Percentiles rank a stretch among this genome's conserved stretches.
Conservation (phyloP, 2,329 filamentous ascomycete genomes). For the Ophiostoma australiae region DNA sequence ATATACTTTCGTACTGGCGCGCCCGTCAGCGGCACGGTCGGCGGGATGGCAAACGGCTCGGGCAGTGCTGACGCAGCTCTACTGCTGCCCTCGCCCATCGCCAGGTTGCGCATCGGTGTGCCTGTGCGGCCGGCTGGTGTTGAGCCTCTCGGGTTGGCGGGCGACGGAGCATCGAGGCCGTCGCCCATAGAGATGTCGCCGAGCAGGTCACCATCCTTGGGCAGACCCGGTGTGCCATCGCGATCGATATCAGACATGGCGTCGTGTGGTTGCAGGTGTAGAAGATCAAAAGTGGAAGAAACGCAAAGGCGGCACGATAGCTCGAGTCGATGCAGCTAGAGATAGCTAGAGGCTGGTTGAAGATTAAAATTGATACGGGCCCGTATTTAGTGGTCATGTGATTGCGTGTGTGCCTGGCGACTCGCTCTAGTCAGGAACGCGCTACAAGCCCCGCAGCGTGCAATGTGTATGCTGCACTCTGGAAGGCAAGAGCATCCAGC, state of each 20-base stretch:
- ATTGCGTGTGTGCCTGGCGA: slow-evolving; percentile 22
- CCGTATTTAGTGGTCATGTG: slow-evolving; percentile 21
- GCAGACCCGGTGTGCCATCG: not conserved
- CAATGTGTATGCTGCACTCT: not conserved
- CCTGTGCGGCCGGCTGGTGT: slow-evolving; percentile 37
- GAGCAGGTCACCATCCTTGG: not conserved
- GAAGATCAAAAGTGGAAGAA: not conserved
- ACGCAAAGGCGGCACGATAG: not conserved
- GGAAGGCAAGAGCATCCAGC: slow-evolving; percentile 1
- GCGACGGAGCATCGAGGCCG: slow-evolving; percentile 16
- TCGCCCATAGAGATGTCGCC: not conserved
- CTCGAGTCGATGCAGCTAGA: not conserved
- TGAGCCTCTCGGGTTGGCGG: not conserved
- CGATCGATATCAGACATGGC: slow-evolving; percentile 8
- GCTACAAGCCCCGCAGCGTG: slow-evolving; percentile 17
- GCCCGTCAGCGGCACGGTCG: slow-evolving; percentile 58
- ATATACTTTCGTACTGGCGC: slow-evolving; percentile 66
- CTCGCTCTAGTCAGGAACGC: slow-evolving; percentile 11
- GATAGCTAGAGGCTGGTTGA: not conserved
- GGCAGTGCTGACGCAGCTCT: slow-evolving; percentile 54
- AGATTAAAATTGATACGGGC: not conserved
- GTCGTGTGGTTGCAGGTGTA: not conserved
- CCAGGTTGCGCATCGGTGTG: slow-evolving; percentile 43
- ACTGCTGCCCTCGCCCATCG: slow-evolving; percentile 37
- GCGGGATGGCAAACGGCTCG: slow-evolving; percentile 52